Evolutionary conservation across 495 filamentous ascomycete genomes (phyloP), one percentile per base, ranked within the genome.

Genomic region (Pyrenopolyporus hunteri): DNA sequence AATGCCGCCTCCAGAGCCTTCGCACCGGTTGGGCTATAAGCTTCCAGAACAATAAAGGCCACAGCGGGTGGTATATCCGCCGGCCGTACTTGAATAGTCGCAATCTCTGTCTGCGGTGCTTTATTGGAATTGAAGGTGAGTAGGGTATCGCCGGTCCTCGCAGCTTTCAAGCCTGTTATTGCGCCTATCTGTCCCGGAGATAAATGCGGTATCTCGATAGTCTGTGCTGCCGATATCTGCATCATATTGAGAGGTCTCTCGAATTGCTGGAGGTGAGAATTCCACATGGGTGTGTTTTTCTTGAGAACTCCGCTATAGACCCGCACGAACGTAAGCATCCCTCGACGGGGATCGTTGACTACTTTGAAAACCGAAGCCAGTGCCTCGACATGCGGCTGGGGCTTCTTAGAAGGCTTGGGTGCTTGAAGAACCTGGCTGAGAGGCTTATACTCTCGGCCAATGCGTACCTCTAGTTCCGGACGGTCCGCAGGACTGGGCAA

Each of bases 361-460:
- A 98, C 95, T 72, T 99, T 99, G 82, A 99, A 99, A 10, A 96
- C 95, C 26, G 97, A 78, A 2, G 89, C 92, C 58, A 93, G 89
- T 35, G 86, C 85, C 50, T 87, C 83, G 11, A 96, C 73, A 17
- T 84, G 72, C 1, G 73, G 65, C 45, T 81, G 72, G 29, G 76
- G 50, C 45, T 84, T 71, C 64, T 64, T 85, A 75, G 31, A 79
- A 80, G 5, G 72, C 73, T 32, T 86, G 40, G 54, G 29, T 3
- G 45, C 26, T 37, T 77, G 66, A 9, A 84, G 76, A 26, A 90
- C 70, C 5, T 82, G 69, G 14, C 82, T 72, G 11, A 83, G 16
- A 83, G 79, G 35, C 71, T 78, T 23, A 72, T 81, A 67, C 73
- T 83, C 59, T 69, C 73, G 67, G 4, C 84, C 88, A 11, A 91